Base-by-base conservation (phyloP, 768 basidiomycete species). In the Cantharellus anzutake region DNA sequence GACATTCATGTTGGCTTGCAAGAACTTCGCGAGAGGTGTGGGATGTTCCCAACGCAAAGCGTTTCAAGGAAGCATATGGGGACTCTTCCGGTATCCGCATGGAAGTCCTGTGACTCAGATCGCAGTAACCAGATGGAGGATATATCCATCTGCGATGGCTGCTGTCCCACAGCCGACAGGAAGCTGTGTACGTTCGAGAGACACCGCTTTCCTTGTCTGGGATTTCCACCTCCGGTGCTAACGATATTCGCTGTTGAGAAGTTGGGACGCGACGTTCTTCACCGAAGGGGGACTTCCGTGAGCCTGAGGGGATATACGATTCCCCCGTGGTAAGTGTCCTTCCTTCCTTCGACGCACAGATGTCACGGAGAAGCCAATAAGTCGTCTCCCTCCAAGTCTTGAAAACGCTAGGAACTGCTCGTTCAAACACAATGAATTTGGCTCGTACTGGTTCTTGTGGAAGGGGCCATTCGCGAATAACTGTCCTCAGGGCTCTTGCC, bases 381-480 rank as follows among this genome's bases (percentile, higher is more conserved):
- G 57, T 58, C 11, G 34, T 58, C 5, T 41, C 7, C 5, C 57
- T 5, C 57, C 57, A 58, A 34, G 44, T 58, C 44, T 7, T 41
- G 57, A 58, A 58, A 5, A 41, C 5, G 7, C 5, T 11, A 41
- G 57, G 57, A 41, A 7, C 11, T 41, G n/a, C 7, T 29, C 38
- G 57, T 41, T 58, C 57, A 41, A 58, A 58, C 5, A 58, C 41
- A 5, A 41, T 35, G 39, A 7, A 44, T 7, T 71, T 65, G 0
- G 69, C 68, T 4, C 59, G 37, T 2, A 64, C 7, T 3, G 14
- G 29, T 5, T 63, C 51, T 1, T 57, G 39, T 0, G 78, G 75
- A 42, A 79, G 63, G 0, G 77, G 78, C 76, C 75, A 76, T 57
- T 79, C 78, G 41, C 74, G 68, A 3, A 74, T 63, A 0, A 34